These are phyloP conservation scores for Mortierella alpina DNA, from an alignment of 192 early-diverging fungal species.

Conservation along the genomic window DNA sequence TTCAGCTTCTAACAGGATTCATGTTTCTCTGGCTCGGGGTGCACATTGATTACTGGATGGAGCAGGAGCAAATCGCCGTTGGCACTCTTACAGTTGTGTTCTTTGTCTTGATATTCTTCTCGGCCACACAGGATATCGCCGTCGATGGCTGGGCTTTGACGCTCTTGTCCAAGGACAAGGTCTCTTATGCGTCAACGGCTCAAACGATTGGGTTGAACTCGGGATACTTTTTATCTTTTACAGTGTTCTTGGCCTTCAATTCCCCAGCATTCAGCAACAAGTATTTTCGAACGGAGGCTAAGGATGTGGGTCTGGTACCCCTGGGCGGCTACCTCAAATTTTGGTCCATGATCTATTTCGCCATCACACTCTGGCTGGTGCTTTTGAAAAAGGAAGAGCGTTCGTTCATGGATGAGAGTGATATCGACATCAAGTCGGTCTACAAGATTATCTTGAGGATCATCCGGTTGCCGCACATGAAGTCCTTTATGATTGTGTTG, in stretches of 20 bases:
- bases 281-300: constrained; percentile 77
- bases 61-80: constrained; percentile 69
- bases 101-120: constrained; percentile 88
- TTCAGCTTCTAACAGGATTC: constrained; percentile 87
- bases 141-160: constrained; percentile 96
- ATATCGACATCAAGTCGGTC: constrained; percentile 73
- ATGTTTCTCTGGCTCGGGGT: constrained; percentile 83
- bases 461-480: constrained; percentile 90
- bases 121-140: constrained; percentile 92
- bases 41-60: constrained; percentile 77
- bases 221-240: constrained; percentile 96
- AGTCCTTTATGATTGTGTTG: constrained; percentile 80
- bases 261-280: constrained; percentile 95
- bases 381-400: constrained; percentile 78
- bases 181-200: constrained; percentile 92
- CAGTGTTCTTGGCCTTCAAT: constrained; percentile 96
- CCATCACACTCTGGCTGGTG: constrained; percentile 85
- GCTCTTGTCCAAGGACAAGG: constrained; percentile 88
- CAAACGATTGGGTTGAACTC: constrained; percentile 97
- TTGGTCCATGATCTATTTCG: constrained; percentile 90
- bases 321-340: constrained; percentile 91
- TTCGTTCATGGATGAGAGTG: constrained; percentile 22
- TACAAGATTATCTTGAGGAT: constrained; percentile 93
- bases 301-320: constrained; percentile 76
- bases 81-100: constrained; percentile 79